A percentile compares a stretch with the other conserved stretches of the same genome.
Evolutionary conservation across 2,329 filamentous ascomycete genomes (phyloP).

Genomic region (Neofusicoccum sp.): DNA sequence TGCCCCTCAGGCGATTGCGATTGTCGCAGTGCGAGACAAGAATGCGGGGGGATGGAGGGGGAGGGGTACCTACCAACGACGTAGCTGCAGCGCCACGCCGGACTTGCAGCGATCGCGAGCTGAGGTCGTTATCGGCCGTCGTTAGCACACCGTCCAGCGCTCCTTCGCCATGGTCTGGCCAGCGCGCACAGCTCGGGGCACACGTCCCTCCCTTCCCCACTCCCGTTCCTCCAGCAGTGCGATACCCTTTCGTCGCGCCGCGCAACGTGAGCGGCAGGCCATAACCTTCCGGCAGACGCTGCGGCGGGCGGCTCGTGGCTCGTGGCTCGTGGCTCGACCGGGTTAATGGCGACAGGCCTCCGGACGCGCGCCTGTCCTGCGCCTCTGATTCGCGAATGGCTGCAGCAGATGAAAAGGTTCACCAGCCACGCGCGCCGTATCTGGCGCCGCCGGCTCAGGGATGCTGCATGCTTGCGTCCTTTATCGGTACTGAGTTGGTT

Average conservation of each 20-base stretch:
- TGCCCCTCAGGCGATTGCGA: not conserved
- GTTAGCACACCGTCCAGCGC: not conserved
- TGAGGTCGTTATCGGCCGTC: not conserved
- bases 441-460: not conserved
- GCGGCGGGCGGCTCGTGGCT: not conserved
- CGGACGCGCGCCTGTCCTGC: too few species aligned
- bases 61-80: not conserved
- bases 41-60: slow-evolving; percentile 7
- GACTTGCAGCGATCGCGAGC: not conserved
- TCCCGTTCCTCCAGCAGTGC: not conserved
- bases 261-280: slow-evolving; percentile 5
- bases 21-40: not conserved
- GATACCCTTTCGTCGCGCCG: not conserved
- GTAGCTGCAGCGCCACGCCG: not conserved
- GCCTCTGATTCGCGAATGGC: not conserved
- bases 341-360: slow-evolving; percentile 4
- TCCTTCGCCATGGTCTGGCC: not conserved
- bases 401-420: not conserved
- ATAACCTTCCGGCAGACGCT: not conserved
- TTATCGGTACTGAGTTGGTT: not conserved
- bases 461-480: slow-evolving; percentile 8
- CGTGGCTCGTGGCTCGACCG: slow-evolving; percentile 11
- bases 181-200: not conserved
- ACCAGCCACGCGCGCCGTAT: not conserved
- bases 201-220: not conserved